A percentile compares a stretch with the other conserved stretches of the same genome.
Evolutionary conservation across 2,329 filamentous ascomycete genomes (phyloP).

Genomic region (Trichoderma sp.): DNA sequence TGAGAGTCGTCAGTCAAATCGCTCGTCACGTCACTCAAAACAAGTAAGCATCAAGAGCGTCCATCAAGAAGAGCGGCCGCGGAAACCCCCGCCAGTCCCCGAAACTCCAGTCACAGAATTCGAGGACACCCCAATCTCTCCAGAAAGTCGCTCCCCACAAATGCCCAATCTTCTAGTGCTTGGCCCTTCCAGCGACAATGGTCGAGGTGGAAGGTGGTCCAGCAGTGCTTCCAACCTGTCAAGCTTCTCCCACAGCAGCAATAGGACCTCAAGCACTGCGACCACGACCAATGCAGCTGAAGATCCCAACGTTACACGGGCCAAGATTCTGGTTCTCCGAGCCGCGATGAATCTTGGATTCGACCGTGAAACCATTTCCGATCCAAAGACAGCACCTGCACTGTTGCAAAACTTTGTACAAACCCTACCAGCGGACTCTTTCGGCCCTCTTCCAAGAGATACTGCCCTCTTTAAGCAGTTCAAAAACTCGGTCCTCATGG

Average conservation of each 20-base stretch:
- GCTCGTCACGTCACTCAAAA: conserved; percentile 54
- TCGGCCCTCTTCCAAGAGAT: conserved; percentile 73
- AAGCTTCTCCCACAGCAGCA: conserved; percentile 72
- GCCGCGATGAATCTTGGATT: conserved; percentile 86
- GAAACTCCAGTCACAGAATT: conserved; percentile 96
- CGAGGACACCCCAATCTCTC: conserved; percentile 83
- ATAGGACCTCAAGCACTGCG: conserved; percentile 68
- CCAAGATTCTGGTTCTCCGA: conserved; percentile 79
- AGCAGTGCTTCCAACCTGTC: conserved; percentile 79
- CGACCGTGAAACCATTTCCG: conserved; percentile 57
- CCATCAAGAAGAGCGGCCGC: conserved; percentile 50
- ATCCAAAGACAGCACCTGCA: conserved; percentile 49
- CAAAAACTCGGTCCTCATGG: conserved; percentile 74
- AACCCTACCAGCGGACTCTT: conserved; percentile 72
- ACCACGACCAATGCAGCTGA: conserved; percentile 69
- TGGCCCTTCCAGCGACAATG: conserved; percentile 63
- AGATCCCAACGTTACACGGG: conserved; percentile 73
- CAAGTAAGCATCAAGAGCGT: conserved; percentile 54
- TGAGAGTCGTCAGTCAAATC: conserved; percentile 54
- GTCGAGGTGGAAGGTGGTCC: conserved; percentile 73
- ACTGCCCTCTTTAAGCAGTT: conserved; percentile 73
- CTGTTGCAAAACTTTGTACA: conserved; percentile 76
- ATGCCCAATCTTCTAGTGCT: conserved; percentile 88
- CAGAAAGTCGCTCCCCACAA: conserved; percentile 72
- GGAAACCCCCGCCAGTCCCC: conserved; percentile 58